Conservation (phyloP, 345 rosid genomes). For the Microthlaspi erraticum region DNA sequence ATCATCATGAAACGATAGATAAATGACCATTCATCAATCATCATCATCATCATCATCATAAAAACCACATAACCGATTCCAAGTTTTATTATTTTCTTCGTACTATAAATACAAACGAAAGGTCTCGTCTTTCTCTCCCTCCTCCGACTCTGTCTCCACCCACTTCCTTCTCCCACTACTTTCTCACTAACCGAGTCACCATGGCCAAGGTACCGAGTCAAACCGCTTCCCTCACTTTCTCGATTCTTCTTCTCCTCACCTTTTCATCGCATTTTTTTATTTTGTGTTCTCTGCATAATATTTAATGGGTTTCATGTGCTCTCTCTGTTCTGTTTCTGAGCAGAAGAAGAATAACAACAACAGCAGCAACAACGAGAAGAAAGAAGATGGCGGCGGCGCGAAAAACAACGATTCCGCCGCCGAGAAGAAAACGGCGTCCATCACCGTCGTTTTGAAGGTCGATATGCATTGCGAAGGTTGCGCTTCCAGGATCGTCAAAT, state of each 20-base stretch:
- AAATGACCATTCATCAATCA: slow-evolving; percentile 9
- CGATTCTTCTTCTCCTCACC: slow-evolving; percentile 26
- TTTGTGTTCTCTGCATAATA: not conserved
- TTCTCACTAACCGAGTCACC: slow-evolving; percentile 34
- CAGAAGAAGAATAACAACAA: slow-evolving; percentile 39
- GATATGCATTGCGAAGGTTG: slow-evolving; percentile 94
- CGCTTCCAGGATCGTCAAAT: slow-evolving; percentile 54
- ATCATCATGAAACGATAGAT: not conserved
- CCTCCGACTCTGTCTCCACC: slow-evolving; percentile 41
- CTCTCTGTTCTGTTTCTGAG: slow-evolving; percentile 40
- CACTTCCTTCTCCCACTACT: slow-evolving; percentile 32
- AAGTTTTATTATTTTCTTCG: too few species aligned
- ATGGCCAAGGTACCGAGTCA: slow-evolving; percentile 43
- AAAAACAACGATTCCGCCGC: slow-evolving; percentile 41
- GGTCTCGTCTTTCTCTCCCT: slow-evolving; percentile 16
- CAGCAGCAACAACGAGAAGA: slow-evolving; percentile 24
- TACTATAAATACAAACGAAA: slow-evolving; percentile 42
- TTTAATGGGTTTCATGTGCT: slow-evolving; percentile 38
- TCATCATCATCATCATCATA: slow-evolving; percentile 23
- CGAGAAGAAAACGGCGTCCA: slow-evolving; percentile 34
- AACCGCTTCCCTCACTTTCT: slow-evolving; percentile 11
- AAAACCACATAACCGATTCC: slow-evolving; percentile 19
- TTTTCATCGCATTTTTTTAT: not conserved
- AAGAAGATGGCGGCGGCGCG: slow-evolving; percentile 34
- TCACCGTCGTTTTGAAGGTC: slow-evolving; percentile 61